Conservation (phyloP, 257 asterid genomes). For the Vinca minor region DNA sequence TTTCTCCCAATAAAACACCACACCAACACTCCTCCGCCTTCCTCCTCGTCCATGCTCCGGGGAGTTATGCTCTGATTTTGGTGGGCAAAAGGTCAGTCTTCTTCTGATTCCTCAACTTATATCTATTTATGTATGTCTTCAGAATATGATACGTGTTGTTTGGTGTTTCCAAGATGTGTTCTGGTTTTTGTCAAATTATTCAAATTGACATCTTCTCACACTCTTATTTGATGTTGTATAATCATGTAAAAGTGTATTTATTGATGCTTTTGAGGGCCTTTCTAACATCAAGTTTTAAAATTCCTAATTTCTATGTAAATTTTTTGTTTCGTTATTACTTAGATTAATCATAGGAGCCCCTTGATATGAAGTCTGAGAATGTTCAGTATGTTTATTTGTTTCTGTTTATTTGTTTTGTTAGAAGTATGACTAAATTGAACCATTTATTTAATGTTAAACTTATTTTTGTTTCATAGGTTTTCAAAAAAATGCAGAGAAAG, state of each 20-base stretch:
- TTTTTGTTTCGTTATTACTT: too few relatives aligned
- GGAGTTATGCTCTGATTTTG: not conserved
- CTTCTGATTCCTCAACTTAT: not conserved
- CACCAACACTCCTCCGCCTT: not conserved
- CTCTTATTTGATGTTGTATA: not conserved
- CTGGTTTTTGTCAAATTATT: not conserved
- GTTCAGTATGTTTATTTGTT: too few relatives aligned
- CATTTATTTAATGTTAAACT: slow-evolving; percentile 5
- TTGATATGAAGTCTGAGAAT: not conserved
- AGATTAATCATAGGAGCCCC: not conserved
- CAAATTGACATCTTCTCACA: not conserved
- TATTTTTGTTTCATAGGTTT: slow-evolving; percentile 12
- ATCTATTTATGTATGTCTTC: not conserved
- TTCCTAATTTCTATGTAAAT: too few relatives aligned
- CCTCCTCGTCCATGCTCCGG: too few relatives aligned
- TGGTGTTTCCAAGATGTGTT: not conserved
- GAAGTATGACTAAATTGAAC: not conserved
- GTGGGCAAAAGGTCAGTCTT: not conserved
- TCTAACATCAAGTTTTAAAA: too few relatives aligned
- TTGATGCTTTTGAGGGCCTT: not conserved
- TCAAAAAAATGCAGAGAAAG: slow-evolving; percentile 11
- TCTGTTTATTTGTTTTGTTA: too few relatives aligned
- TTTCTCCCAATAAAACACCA: not conserved
- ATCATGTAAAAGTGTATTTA: not conserved
- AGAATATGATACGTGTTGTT: not conserved